Evolutionary conservation across 2,329 filamentous ascomycete genomes (phyloP).

Genomic region (Dothideomycetes sp.): DNA sequence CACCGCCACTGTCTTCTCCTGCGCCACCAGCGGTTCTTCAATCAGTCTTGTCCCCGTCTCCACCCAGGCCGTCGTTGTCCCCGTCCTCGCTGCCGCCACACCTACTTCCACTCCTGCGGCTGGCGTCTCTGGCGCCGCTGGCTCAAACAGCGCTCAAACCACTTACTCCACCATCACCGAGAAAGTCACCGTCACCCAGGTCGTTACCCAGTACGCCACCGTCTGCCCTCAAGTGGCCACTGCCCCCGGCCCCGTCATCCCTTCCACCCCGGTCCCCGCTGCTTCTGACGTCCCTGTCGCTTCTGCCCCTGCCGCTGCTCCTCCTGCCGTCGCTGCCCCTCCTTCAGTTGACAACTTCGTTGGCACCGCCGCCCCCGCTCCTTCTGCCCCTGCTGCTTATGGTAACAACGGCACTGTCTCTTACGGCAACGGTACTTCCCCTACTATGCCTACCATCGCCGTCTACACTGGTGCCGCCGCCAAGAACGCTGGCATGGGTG

Average conservation of each 20-base stretch:
- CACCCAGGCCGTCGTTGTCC: not conserved
- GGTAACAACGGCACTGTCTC: too few species aligned
- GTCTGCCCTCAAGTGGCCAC: not conserved
- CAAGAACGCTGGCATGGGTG: conserved; percentile 9
- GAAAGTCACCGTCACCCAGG: conserved; percentile 1
- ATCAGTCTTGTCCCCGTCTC: not conserved
- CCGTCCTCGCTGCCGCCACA: not conserved
- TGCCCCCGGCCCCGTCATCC: not conserved
- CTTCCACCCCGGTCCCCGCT: too few species aligned
- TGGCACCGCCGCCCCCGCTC: not conserved
- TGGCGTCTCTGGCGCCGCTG: not conserved
- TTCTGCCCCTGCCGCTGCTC: not conserved
- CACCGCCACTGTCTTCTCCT: conserved; percentile 5
- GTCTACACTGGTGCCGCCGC: conserved; percentile 10
- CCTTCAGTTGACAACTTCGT: not conserved
- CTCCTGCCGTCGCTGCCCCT: not conserved
- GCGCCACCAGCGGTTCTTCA: conserved; percentile 1
- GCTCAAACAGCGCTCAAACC: too few species aligned
- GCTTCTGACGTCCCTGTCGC: not conserved
- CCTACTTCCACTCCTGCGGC: not conserved
- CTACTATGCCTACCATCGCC: conserved; percentile 3
- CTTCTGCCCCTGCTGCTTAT: too few species aligned
- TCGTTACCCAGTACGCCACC: not conserved
- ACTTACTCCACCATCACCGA: too few species aligned
- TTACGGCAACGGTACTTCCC: not conserved